Base-by-base conservation (phyloP, 225 moss, liverwort and hornwort species). In the Sphagnum tenellum region DNA sequence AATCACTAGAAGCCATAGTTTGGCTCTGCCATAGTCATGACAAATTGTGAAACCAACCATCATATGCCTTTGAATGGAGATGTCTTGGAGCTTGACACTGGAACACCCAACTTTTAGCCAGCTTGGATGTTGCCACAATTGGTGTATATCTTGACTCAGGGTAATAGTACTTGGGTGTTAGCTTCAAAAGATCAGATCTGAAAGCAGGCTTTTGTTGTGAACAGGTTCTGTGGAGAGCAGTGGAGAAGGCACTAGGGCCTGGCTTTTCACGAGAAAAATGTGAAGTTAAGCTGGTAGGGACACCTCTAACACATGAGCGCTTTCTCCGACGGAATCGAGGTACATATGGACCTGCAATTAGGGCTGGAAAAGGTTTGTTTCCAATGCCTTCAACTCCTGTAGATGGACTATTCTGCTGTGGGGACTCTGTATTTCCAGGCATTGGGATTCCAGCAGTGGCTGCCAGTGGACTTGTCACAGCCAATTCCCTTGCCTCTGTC, bases 391-490 rank as follows among this genome's bases (percentile, higher is more conserved):
- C 78, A 55, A 96, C 92, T 47, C 79, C 92, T 44, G 71, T 96
- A 64, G 66, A 69, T 49, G 79, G 86, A 53, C 78, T 96, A 69
- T 79, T 65, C 63, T 96, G 95, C 50, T 96, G 92, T 13, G 95
- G 95, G 5, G 95, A 92, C 64, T 96, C 95, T 49, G 83, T 77
- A 9, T 96, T 96, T 47, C 92, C 95, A 45, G 89, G 92, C 12
- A 92, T 96, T 66, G 92, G 92, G 9, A 88, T 96, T 49, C 95
- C 95, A 11, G 89, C 95, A 12, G 95, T 96, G n/a, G 92, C 95
- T 53, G 89, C 95, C 12, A 92, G 92, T 70, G 95, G 88, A 8
- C 73, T 96, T 29, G 88, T 96, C 50, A 88, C 95, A 12, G 95
- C 95, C 2, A 96, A 96, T 60, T 64, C 86, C 47, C 76, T 92